Percentiles rank a stretch among this genome's conserved stretches.
phyloP scores from a whole-genome alignment of 208 protist species.

The Acanthamoeba sp. region DNA sequence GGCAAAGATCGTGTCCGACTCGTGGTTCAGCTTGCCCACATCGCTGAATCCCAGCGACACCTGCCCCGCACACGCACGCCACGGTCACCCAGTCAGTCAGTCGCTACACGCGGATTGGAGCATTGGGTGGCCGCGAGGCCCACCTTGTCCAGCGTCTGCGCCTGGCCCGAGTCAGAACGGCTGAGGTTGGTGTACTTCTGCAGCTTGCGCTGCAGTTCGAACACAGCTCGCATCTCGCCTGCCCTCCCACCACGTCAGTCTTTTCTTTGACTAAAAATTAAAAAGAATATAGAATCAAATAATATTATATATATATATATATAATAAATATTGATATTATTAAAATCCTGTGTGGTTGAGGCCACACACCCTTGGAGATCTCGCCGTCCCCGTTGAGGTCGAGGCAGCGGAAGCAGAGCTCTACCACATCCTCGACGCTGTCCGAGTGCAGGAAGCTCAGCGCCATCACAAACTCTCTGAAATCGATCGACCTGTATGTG shows the following conservation, averaged over 20 bases:
- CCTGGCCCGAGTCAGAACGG: not conserved
- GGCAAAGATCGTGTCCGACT: conserved; percentile 25
- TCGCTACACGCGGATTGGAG: not conserved
- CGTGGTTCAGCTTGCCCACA: not conserved
- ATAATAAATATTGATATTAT: too few relatives aligned
- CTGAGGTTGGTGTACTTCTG: conserved; percentile 28
- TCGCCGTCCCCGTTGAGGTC: conserved; percentile 37
- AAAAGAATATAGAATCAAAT: too few relatives aligned
- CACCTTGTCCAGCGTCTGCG: not conserved
- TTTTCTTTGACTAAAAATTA: too few relatives aligned
- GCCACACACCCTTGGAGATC: not conserved
- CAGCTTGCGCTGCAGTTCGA: not conserved
- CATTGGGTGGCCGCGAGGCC: not conserved
- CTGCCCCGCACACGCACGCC: not conserved
- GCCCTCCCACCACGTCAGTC: too few relatives aligned
- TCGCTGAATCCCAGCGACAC: conserved; percentile 19
- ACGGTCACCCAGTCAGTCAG: too few relatives aligned
- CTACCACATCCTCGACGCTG: not conserved
- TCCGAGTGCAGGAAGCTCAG: conserved; percentile 20
- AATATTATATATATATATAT: too few relatives aligned
- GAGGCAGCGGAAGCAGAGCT: conserved; percentile 57
- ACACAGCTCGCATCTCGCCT: conserved; percentile 28
- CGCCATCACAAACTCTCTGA: conserved; percentile 69
- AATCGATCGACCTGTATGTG: conserved; percentile 19
- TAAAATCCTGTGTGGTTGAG: not conserved